These are phyloP conservation scores for Lyophyllum decastes DNA, from an alignment of 768 basidiomycete genomes.

Conservation along the genomic window DNA sequence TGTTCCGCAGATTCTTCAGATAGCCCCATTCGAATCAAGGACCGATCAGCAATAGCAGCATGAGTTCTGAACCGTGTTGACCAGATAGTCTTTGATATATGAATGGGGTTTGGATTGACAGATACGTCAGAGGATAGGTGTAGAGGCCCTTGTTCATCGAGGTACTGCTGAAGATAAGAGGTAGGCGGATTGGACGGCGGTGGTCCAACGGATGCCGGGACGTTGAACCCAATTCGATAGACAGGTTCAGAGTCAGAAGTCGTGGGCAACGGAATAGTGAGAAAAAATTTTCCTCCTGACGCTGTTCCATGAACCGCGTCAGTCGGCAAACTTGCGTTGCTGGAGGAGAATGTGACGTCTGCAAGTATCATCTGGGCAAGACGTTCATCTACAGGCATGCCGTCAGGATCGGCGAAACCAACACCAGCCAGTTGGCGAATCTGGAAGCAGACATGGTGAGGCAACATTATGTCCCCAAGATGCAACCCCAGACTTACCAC, in stretches of 20 bases:
- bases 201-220: slow-evolving; percentile 33
- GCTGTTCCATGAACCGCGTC: slow-evolving; percentile 23
- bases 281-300: slow-evolving; percentile 31
- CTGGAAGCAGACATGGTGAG: slow-evolving; percentile 25
- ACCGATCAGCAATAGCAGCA: slow-evolving; percentile 42
- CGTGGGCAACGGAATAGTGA: slow-evolving; percentile 37
- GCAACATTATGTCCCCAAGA: not conserved
- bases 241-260: slow-evolving; percentile 22
- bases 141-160: slow-evolving; percentile 40
- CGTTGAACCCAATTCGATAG: slow-evolving; percentile 42
- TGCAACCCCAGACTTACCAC: slow-evolving; percentile 26
- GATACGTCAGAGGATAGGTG: slow-evolving; percentile 34
- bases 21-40: slow-evolving; percentile 29
- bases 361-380: slow-evolving; percentile 46
- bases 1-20: not conserved
- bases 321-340: slow-evolving; percentile 23
- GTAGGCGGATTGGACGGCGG: slow-evolving; percentile 36
- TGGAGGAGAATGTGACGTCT: slow-evolving; percentile 40
- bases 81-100: slow-evolving; percentile 41
- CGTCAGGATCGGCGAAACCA: slow-evolving; percentile 44
- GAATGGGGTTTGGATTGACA: slow-evolving; percentile 30
- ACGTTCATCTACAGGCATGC: slow-evolving; percentile 25
- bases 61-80: slow-evolving; percentile 48
- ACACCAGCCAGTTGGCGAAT: slow-evolving; percentile 43
- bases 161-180: slow-evolving; percentile 44